phyloP scores from a whole-genome alignment of 768 basidiomycete genomes.

The Tricholoma hemisulphureum region DNA sequence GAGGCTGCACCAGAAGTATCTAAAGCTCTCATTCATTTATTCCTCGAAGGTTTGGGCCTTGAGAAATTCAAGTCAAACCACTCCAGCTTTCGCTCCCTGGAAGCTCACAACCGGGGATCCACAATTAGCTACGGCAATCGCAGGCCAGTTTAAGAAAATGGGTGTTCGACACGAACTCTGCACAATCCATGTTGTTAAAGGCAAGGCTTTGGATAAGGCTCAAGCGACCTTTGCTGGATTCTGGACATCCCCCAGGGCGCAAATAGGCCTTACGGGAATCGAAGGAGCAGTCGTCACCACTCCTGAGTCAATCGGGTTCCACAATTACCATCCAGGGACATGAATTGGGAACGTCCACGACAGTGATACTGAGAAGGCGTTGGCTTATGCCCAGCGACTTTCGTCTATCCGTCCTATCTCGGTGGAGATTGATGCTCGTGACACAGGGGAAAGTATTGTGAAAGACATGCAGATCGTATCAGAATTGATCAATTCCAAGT shows the following conservation, averaged over 20 bases:
- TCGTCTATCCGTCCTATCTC: neutral
- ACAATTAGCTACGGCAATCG: conserved; percentile 24
- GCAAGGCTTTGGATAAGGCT: neutral
- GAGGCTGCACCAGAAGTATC: conserved; percentile 31
- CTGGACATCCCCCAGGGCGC: conserved; percentile 5
- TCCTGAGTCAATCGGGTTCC: conserved; percentile 8
- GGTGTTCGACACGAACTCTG: conserved; percentile 26
- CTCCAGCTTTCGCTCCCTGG: conserved; percentile 18
- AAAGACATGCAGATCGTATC: neutral
- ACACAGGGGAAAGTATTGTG: neutral
- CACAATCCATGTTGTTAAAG: conserved; percentile 18
- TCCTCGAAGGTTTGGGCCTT: conserved; percentile 15
- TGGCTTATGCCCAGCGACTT: conserved; percentile 6
- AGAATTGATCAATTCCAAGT: conserved; percentile 4
- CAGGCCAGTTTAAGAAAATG: conserved; percentile 25
- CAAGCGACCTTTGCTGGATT: conserved; percentile 8
- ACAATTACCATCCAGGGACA: neutral
- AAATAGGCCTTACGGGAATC: conserved; percentile 2
- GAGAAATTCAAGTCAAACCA: neutral
- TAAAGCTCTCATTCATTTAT: conserved; percentile 27
- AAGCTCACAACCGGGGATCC: conserved; percentile 26
- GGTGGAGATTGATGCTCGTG: neutral
- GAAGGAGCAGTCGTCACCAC: neutral
- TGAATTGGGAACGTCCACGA: conserved; percentile 4
- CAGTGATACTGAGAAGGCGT: neutral